These are phyloP conservation scores for Penicillium pancosmium DNA, from an alignment of 495 filamentous ascomycete species.

Conservation along the genomic window DNA sequence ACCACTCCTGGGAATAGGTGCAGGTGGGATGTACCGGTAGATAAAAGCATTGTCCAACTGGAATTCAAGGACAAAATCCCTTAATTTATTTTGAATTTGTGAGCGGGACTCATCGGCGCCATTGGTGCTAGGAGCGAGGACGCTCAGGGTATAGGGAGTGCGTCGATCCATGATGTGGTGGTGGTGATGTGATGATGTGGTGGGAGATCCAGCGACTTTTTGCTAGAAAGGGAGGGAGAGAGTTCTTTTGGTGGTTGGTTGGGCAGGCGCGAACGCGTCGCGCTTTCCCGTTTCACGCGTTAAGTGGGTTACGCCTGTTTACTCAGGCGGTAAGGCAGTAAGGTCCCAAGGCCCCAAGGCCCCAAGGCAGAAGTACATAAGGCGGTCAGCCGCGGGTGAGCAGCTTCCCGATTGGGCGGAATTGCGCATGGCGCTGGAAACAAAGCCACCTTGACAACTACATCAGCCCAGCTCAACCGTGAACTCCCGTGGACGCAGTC, in stretches of 20 bases:
- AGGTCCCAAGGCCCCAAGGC: background rate
- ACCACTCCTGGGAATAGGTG: constrained; percentile 12
- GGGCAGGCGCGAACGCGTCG: constrained; percentile 35
- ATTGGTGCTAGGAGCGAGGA: constrained; percentile 70
- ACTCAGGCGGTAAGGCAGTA: constrained; percentile 15
- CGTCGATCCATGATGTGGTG: constrained; percentile 76
- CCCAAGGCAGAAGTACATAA: background rate
- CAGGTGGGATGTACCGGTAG: constrained; percentile 67
- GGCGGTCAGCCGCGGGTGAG: constrained; percentile 14
- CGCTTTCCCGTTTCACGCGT: constrained; percentile 43
- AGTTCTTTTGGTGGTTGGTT: constrained; percentile 30
- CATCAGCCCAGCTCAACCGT: constrained; percentile 8
- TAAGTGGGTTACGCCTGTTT: constrained; percentile 41
- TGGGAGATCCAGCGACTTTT: constrained; percentile 17
- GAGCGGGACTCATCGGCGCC: constrained; percentile 61
- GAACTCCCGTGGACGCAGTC: constrained; percentile 4
- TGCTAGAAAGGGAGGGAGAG: constrained; percentile 24
- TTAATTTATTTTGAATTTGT: constrained; percentile 56
- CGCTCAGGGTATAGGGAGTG: constrained; percentile 79
- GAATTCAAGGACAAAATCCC: constrained; percentile 90
- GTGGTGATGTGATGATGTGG: constrained; percentile 17
- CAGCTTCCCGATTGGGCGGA: constrained; percentile 39
- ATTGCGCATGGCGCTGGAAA: constrained; percentile 30
- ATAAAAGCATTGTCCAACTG: constrained; percentile 94
- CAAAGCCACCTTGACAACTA: constrained; percentile 28